phyloP scores from a whole-genome alignment of 2,329 filamentous ascomycete genomes.

The Achaetomium macrosporum region DNA sequence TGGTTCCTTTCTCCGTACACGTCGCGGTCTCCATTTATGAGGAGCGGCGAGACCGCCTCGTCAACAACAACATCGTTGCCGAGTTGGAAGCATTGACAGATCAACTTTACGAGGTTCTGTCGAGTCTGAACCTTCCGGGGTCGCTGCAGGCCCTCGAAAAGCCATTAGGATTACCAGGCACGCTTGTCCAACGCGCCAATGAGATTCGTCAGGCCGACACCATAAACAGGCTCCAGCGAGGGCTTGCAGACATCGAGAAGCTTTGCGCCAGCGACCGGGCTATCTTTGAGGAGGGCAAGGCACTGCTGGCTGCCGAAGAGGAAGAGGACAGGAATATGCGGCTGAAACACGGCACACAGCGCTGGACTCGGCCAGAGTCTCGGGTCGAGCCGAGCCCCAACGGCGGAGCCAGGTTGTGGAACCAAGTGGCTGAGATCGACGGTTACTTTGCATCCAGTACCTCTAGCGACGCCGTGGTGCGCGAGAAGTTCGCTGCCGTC shows the following conservation, averaged over 20 bases:
- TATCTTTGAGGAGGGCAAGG: slow-evolving; percentile 77
- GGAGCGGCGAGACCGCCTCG: slow-evolving; percentile 80
- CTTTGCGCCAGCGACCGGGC: slow-evolving; percentile 73
- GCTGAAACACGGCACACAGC: slow-evolving; percentile 75
- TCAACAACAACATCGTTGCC: slow-evolving; percentile 81
- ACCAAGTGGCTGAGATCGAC: slow-evolving; percentile 70
- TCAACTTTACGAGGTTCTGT: slow-evolving; percentile 70
- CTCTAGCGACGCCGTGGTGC: slow-evolving; percentile 56
- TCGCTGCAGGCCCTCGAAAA: slow-evolving; percentile 93
- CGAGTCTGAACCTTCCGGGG: slow-evolving; percentile 81
- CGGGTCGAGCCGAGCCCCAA: slow-evolving; percentile 51
- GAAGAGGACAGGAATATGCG: slow-evolving; percentile 75
- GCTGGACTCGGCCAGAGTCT: slow-evolving; percentile 70
- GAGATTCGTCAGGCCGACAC: slow-evolving; percentile 90
- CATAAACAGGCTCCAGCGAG: slow-evolving; percentile 66
- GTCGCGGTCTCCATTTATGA: slow-evolving; percentile 93
- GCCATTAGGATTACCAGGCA: slow-evolving; percentile 81
- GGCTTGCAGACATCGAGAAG: slow-evolving; percentile 84
- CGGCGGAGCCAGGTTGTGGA: slow-evolving; percentile 62
- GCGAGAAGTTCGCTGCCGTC: slow-evolving; percentile 70
- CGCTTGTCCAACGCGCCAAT: slow-evolving; percentile 81
- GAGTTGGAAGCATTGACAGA: slow-evolving; percentile 78
- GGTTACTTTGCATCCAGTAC: slow-evolving; percentile 69
- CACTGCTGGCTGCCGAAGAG: slow-evolving; percentile 70
- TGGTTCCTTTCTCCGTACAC: slow-evolving; percentile 94